Percentiles rank a stretch among this genome's conserved stretches.
Evolutionary conservation across 2,329 filamentous ascomycete genomes (phyloP).

Genomic region (Pseudocercospora macadamiae): DNA sequence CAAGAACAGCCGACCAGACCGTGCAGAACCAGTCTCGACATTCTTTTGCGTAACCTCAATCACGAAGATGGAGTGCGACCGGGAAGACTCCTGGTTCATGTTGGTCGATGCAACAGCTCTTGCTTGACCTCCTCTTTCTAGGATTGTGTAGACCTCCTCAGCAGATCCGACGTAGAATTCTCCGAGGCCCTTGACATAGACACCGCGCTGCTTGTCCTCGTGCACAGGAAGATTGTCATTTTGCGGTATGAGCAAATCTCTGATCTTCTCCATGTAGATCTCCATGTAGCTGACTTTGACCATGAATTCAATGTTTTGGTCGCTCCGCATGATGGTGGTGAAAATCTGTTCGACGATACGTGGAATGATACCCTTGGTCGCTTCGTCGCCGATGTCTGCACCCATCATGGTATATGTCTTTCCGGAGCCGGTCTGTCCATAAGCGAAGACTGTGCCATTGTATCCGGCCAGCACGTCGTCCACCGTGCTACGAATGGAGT

Average conservation of each 20-base stretch:
- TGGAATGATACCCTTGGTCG: conserved; percentile 90
- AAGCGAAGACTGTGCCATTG: conserved; percentile 98
- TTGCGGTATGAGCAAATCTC: conserved; percentile 86
- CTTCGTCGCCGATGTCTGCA: conserved; percentile 86
- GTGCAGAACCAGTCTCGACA: conserved; percentile 90
- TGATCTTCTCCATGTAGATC: conserved; percentile 99
- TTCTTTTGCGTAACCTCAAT: conserved; percentile 98
- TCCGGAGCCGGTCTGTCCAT: conserved; percentile 96
- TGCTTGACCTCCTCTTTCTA: conserved; percentile 87
- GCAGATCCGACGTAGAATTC: conserved; percentile 97
- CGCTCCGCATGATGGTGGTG: conserved; percentile 87
- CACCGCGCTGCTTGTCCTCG: conserved; percentile 93
- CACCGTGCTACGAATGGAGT: conserved; percentile 92
- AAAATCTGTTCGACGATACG: conserved; percentile 98
- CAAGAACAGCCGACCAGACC: conserved; percentile 94
- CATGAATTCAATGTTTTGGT: conserved; percentile 96
- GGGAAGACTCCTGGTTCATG: conserved; percentile 98
- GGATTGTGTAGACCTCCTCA: conserved; percentile 93
- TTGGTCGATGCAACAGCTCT: conserved; percentile 95
- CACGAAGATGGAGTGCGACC: conserved; percentile 97
- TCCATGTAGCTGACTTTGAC: conserved; percentile 99
- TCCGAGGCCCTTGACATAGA: conserved; percentile 92
- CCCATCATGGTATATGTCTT: conserved; percentile 99
- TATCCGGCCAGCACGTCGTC: conserved; percentile 99
- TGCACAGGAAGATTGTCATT: conserved; percentile 98